Evolutionary conservation across 2,329 filamentous ascomycete genomes (phyloP).

Genomic region (Fusarium nanum): DNA sequence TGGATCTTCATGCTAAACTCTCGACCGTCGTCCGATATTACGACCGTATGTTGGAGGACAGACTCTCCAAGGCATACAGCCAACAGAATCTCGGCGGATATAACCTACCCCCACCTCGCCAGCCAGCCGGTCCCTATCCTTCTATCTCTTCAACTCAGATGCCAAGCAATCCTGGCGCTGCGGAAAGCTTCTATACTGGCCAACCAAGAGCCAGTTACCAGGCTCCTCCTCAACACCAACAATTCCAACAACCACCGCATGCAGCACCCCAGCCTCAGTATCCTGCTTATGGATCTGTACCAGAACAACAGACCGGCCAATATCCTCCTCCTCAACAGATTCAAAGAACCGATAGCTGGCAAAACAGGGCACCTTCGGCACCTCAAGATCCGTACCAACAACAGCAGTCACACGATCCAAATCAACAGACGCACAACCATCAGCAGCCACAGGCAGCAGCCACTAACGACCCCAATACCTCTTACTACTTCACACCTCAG

Average conservation of each 20-base stretch:
- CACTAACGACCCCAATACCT: constrained; percentile 63
- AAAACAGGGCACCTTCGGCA: constrained; percentile 54
- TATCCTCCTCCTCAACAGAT: constrained; percentile 60
- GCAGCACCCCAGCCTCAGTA: constrained; percentile 55
- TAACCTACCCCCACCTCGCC: constrained; percentile 63
- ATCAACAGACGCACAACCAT: constrained; percentile 47
- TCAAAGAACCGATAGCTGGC: constrained; percentile 66
- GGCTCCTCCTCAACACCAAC: constrained; percentile 57
- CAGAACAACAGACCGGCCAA: constrained; percentile 55
- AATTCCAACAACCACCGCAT: constrained; percentile 49
- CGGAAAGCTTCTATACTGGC: constrained; percentile 86
- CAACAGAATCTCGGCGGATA: constrained; percentile 80
- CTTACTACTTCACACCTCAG: constrained; percentile 67
- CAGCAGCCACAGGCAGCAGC: constrained; percentile 48
- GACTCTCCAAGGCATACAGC: constrained; percentile 90
- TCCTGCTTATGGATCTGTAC: constrained; percentile 56
- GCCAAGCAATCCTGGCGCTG: constrained; percentile 61
- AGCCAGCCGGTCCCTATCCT: constrained; percentile 74
- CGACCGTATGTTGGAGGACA: constrained; percentile 96
- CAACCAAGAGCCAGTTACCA: constrained; percentile 66
- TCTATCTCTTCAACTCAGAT: constrained; percentile 67
- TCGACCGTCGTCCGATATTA: constrained; percentile 98
- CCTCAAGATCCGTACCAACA: constrained; percentile 50
- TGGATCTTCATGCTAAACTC: constrained; percentile 94
- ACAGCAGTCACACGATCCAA: constrained; percentile 41